Evolutionary conservation across 768 basidiomycete species (phyloP), one percentile per base, ranked within the genome.

Genomic region (Collybiopsis luxurians): DNA sequence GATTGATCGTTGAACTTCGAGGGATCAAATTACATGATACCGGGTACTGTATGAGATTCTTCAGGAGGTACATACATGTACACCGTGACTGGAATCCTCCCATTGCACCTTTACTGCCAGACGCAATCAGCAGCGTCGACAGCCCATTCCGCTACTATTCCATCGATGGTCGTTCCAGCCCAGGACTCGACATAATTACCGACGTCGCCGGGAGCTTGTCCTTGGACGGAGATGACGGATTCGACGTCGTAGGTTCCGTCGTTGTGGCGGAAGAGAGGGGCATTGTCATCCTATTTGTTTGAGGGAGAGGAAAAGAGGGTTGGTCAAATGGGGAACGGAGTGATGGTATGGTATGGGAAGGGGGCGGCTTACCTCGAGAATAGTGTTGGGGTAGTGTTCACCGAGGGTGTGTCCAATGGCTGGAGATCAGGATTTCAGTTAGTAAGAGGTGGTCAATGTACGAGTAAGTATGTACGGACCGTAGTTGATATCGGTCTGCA

Each of bases 401-500:
- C 38, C 56, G 21, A 58, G 17, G 17, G 56, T 52, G 50, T 58
- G 56, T 40, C 56, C 56, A 12, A 58, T 24, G 27, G 56, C 56
- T 58, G 34, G 30, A 43, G 4, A 36, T 11, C 5, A 15, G 13
- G 47, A 3, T 7, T 27, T 24, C 2, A 23, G 23, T 24, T 13
- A n/a, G 7, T 17, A 15, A 7, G 28, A 40, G 36, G 17, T 42
- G 12, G 15, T 13, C 23, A 24, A 24, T 34, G 13, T n/a, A 30
- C 7, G 30, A 9, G 1, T 19, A 17, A 44, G 17, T 5, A 34
- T 5, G 5, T 10, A 42, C 40, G 30, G 19, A 57, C 56, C 56
- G 44, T 28, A 58, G 56, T 58, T 58, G 12, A 58, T 42, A 31
- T 49, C 47, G 24, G 56, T 58, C 26, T 58, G 56, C 13, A 53